Conservation (phyloP, 2,329 filamentous ascomycete genomes). For the Verticillium zaregamsianum region DNA sequence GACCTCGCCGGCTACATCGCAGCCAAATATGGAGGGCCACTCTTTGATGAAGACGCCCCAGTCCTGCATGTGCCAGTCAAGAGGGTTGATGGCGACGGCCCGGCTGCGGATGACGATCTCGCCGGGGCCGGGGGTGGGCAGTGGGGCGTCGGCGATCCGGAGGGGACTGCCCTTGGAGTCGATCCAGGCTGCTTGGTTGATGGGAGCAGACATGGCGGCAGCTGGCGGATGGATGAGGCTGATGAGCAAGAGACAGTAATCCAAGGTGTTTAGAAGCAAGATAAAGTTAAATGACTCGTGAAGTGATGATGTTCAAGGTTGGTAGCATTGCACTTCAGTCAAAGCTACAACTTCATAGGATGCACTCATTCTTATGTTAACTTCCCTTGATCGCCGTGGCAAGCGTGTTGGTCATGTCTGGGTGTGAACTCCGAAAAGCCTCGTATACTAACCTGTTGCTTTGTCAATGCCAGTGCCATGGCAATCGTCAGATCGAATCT, state of each 20-base stretch:
- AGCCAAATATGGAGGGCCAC: slow-evolving; percentile 24
- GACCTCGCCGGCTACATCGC: slow-evolving; percentile 26
- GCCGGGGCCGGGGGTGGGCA: slow-evolving; percentile 9
- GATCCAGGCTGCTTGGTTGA: slow-evolving; percentile 12
- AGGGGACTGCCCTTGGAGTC: slow-evolving; percentile 8
- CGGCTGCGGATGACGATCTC: slow-evolving; percentile 23
- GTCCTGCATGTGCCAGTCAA: slow-evolving; percentile 19
- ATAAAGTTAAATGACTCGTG: neutral
- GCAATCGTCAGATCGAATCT: no score
- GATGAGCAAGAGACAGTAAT: neutral
- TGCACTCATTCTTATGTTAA: no score
- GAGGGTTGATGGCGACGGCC: slow-evolving; percentile 26
- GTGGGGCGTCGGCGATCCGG: slow-evolving; percentile 6
- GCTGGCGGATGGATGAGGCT: neutral
- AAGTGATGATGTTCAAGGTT: no score
- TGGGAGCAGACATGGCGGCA: neutral
- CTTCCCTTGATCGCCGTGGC: no score
- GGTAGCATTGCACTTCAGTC: no score
- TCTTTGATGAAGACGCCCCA: slow-evolving; percentile 13
- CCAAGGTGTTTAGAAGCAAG: neutral
- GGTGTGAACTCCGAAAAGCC: no score
- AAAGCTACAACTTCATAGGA: no score
- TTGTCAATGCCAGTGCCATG: no score
- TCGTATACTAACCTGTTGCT: no score
- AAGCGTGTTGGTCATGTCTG: no score